Evolutionary conservation across 2,329 filamentous ascomycete species (phyloP), one percentile per base, ranked within the genome.

Genomic region (Beauveria sp.): DNA sequence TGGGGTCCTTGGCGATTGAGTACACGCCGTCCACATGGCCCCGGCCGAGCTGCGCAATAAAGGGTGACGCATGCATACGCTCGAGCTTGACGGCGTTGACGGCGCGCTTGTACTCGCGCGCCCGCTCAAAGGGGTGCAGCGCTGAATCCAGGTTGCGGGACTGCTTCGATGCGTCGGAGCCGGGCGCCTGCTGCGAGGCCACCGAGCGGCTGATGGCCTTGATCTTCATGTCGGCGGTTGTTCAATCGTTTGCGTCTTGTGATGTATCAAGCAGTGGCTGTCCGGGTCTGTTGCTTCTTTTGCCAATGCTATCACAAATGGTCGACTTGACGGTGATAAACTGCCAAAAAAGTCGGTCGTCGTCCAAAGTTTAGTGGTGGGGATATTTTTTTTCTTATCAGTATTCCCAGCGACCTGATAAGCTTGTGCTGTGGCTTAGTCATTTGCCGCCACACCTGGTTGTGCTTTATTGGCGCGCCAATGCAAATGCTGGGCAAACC

Each of bases 1-100:
- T 85, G 7, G 89, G 88, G 67, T 94, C 91, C 73, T 92, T 92
- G 63, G 89, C 88, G 73, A 94, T 85, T 41, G 84, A 84, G 73
- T 93, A 94, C 41, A 78, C 75, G 64, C 94, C 94, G 70, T 99
- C 94, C 61, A 97, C 90, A 75, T 99, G 94, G 22, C 94, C 93
- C 37, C 85, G 82, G 59, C 93, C 93, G 26, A 99, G 84, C 73
- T 97, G 91, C 1, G 84, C 90, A 50, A 99, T 77, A 70, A 96
- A 96, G 3, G 80, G 79, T 62, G 78, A 76, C 8, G 79, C 83
- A 74, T 96, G 96, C 89, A 97, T 93, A 67, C 92, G 89, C 76
- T 96, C 91, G 64, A 97, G 78, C 74, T 97, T 97, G 62, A 92
- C 91, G 28, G 92, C 92, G 84, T 91, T 83, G 65, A 84, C 74